Evolutionary conservation across 148 eudicot species (phyloP), one percentile per base, ranked within the genome.

Genomic region (Camellia japonica): DNA sequence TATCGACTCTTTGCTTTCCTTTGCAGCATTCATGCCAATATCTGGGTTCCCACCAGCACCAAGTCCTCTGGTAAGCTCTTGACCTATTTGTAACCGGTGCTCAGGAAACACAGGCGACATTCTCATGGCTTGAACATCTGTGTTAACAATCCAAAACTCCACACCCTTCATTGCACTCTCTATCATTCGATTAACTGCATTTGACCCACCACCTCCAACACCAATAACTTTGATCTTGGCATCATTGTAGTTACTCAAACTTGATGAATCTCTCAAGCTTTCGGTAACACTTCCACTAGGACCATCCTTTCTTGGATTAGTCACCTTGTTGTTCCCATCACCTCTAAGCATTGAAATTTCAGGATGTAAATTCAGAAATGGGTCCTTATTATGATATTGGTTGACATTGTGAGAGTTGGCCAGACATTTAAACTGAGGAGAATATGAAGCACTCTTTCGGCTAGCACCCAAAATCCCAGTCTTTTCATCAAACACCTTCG

Each of bases 21-120:
- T 96, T 70, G 99, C 99, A 79, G 99, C 97, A 90, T 88, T 93
- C 89, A 86, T 91, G 77, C 99, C 99, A 14, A 96, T 88, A 65
- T 90, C 98, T 7, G 99, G 99, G 81, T 96, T 96, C 64, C 99
- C 99, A 80, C 99, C 99, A 73, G 99, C 99, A 74, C 99, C 99
- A 58, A 96, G 90, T 51, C 99, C 99, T 81, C 99, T 90, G 19
- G 98, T 96, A 66, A 96, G 92, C 87, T 96, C 99, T 83, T 87
- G 87, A 80, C 99, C 99, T 82, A 96, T 96, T 84, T 91, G 99
- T 87, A 96, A 85, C 44, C 97, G 92, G n/a, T 96, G 85, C 79
- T 90, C 93, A 5, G 93, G 85, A 79, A 87, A 89, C 43, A 91
- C 97, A 78, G 99, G 99, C 13, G 99, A 96, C 91, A 93, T 92